These are phyloP conservation scores for Cystobasidium sp. DNA, from an alignment of 1,284 basidiomycete species.

Conservation along the genomic window DNA sequence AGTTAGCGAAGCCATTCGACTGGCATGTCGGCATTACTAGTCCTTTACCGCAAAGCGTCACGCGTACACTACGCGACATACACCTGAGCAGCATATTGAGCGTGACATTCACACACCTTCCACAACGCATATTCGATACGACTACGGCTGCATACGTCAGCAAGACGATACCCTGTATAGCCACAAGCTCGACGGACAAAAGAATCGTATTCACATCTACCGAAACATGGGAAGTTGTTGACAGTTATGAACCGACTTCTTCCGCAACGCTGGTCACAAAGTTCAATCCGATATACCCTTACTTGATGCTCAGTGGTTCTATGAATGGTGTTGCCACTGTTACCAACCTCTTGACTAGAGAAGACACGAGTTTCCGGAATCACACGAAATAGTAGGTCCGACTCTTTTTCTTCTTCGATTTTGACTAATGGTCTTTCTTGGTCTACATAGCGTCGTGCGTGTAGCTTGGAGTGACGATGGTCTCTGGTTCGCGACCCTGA, in stretches of 20 bases:
- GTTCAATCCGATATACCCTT: conserved; percentile 41
- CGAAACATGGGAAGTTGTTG: conserved; percentile 46
- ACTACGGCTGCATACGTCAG: conserved; percentile 42
- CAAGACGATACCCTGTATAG: conserved; percentile 45
- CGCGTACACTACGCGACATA: conserved; percentile 33
- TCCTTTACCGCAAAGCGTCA: conserved; percentile 23
- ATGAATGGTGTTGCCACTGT: conserved; percentile 50
- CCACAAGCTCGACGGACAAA: conserved; percentile 50
- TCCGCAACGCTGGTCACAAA: conserved; percentile 47
- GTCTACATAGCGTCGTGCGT: conserved; percentile 47
- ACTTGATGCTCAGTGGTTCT: conserved; percentile 45
- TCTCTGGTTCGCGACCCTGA: conserved; percentile 47
- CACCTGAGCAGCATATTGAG: conserved; percentile 49
- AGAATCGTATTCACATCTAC: conserved; percentile 47
- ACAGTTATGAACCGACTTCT: conserved; percentile 44
- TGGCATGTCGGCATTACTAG: conserved; percentile 1
- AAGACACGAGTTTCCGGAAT: conserved; percentile 40
- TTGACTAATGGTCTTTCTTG: neutral
- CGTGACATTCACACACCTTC: conserved; percentile 37
- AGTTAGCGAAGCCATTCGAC: conserved; percentile 23
- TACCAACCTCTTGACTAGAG: conserved; percentile 48
- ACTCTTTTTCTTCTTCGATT: neutral
- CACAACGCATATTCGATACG: conserved; percentile 48
- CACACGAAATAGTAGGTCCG: conserved; percentile 46
- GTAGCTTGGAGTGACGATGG: conserved; percentile 42